Conservation (phyloP, 1,139 yeast genomes). For the Taphrina deformans region DNA sequence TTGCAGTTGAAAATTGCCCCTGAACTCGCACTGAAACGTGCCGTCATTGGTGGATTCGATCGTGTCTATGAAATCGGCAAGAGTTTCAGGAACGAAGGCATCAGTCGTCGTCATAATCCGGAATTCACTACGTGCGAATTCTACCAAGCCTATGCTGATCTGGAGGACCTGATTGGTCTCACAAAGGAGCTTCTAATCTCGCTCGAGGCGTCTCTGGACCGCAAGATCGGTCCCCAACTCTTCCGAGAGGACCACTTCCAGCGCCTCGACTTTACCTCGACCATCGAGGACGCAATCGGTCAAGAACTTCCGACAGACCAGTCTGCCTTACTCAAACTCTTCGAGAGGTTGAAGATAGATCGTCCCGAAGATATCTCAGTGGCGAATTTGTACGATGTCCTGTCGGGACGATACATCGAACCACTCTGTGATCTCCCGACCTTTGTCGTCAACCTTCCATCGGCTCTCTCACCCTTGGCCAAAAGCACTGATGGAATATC, state of each 20-base stretch:
- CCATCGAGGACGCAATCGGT: slow-evolving; percentile 78
- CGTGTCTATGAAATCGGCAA: slow-evolving; percentile 98
- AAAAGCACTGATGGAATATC: slow-evolving; percentile 60
- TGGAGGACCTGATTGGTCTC: slow-evolving; percentile 91
- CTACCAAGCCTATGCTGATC: slow-evolving; percentile 92
- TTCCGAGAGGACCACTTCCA: slow-evolving; percentile 66
- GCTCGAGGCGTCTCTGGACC: slow-evolving; percentile 73
- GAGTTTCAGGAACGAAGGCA: slow-evolving; percentile 98
- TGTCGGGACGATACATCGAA: slow-evolving; percentile 66
- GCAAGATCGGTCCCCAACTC: slow-evolving; percentile 52
- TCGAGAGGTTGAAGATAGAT: slow-evolving; percentile 41
- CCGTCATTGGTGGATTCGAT: slow-evolving; percentile 97
- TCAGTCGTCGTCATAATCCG: slow-evolving; percentile 96
- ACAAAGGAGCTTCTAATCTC: slow-evolving; percentile 91
- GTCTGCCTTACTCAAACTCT: slow-evolving; percentile 49
- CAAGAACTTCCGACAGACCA: slow-evolving; percentile 76
- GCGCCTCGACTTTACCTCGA: slow-evolving; percentile 91
- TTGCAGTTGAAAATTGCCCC: slow-evolving; percentile 99
- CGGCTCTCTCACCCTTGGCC: slow-evolving; percentile 81
- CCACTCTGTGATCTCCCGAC: slow-evolving; percentile 62
- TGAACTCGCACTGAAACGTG: slow-evolving; percentile 90
- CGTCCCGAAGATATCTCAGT: slow-evolving; percentile 45
- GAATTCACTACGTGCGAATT: slow-evolving; percentile 98
- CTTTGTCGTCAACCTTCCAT: slow-evolving; percentile 79
- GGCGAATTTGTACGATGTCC: slow-evolving; percentile 63